phyloP scores from a whole-genome alignment of 1,139 yeast species.

The Magnusiomyces fungicola region DNA sequence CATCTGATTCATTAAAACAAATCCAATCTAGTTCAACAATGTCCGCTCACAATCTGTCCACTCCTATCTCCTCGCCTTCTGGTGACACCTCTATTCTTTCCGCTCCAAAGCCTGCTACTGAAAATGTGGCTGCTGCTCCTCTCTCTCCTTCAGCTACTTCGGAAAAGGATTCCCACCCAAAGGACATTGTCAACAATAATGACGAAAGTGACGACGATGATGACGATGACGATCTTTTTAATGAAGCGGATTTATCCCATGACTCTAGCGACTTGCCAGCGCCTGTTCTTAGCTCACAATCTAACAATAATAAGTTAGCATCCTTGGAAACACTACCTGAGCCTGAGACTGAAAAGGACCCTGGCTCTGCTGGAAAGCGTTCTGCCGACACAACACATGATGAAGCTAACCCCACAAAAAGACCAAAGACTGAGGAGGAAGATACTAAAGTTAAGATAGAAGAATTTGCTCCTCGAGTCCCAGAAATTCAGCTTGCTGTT shows the following conservation, averaged over 20 bases:
- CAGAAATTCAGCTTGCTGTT: neutral
- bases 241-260: too few species aligned
- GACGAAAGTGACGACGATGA: slow-evolving; percentile 2
- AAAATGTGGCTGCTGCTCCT: neutral
- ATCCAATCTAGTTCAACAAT: neutral
- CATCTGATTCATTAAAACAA: neutral
- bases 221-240: slow-evolving; percentile 4
- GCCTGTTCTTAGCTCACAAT: neutral
- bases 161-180: neutral
- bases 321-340: neutral
- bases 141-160: neutral
- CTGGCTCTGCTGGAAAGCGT: slow-evolving; percentile 1
- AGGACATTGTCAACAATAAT: neutral
- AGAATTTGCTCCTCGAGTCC: neutral
- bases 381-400: neutral
- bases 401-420: neutral
- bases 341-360: neutral
- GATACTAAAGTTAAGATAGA: neutral
- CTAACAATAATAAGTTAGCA: neutral
- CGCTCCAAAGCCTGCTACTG: neutral
- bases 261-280: neutral
- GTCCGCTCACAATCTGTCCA: slow-evolving; percentile 2
- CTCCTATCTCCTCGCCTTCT: slow-evolving; percentile 8
- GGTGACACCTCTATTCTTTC: neutral
- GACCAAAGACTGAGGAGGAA: neutral